Base-by-base conservation (phyloP, 164 flowering plant species). In the Macadamia integrifolia region DNA sequence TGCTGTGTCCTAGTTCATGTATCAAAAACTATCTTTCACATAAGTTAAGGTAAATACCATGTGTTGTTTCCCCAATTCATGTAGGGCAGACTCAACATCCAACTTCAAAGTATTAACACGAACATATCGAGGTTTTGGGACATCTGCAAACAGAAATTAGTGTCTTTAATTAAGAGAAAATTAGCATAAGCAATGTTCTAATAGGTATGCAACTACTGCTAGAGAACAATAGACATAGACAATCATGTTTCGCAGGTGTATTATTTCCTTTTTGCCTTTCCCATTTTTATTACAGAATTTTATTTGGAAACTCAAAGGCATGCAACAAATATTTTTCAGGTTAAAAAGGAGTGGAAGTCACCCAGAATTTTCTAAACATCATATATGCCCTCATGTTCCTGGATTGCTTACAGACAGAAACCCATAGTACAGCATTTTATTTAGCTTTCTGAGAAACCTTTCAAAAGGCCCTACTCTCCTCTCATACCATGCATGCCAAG, bases 101-200 rank as follows among this genome's bases (percentile, higher is more conserved):
- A 87, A 44, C 77, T 89, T 92, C 66, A 92, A 78, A 32, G 91
- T 85, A 80, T 92, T 94, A 1, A 94, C 95, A 68, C 97, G 91
- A 71, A 86, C 93, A 79, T 85, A 88, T 57, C 95, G 87, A 60
- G 96, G 97, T 67, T 80, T 87, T 46, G 81, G 61, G 73, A 69
- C 58, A 71, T 83, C 97, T 90, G 85, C 77, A 82, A 66, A 66
- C 63, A 69, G 56, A 73, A 72, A 72, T 60, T 61, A 66, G 31
- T 14, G 64, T 55, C 31, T 30, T 60, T 23, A 61, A 43, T 14
- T 42, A 44, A 58, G 29, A 63, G 15, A 28, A n/a, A 11, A 17
- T 63, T 23, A 53, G 31, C 40, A 18, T 7, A 9, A 12, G 18
- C 57, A 65, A 56, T 35, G 10, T 55, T 53, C 15, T 30, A 46